phyloP scores from a whole-genome alignment of 1,139 yeast species.

The Schwanniomyces etchellsii region DNA sequence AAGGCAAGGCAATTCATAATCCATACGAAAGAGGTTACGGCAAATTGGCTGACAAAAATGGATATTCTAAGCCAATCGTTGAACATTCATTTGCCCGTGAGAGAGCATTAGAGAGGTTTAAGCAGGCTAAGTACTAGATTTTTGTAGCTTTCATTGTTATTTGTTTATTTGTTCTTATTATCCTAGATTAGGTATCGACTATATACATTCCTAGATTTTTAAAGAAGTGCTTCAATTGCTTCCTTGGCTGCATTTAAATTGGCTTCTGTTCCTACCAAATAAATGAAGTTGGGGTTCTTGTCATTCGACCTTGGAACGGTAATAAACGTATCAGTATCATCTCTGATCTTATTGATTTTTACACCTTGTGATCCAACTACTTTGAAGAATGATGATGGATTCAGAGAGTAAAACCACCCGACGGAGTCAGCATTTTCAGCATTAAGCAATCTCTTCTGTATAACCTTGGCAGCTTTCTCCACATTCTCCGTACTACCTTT shows the following conservation, averaged over 20 bases:
- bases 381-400: constrained; percentile 41
- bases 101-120: constrained; percentile 31
- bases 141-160: too few species aligned
- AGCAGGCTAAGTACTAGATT: constrained; percentile 26
- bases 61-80: constrained; percentile 39
- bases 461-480: constrained; percentile 31
- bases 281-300: constrained; percentile 25
- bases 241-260: constrained; percentile 23
- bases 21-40: constrained; percentile 23
- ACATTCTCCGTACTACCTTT: constrained; percentile 41
- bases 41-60: constrained; percentile 15
- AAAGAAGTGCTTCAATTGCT: constrained; percentile 11
- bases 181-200: too few species aligned
- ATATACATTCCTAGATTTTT: too few species aligned
- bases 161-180: too few species aligned
- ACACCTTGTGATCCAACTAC: constrained; percentile 78
- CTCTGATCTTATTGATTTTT: constrained; percentile 59
- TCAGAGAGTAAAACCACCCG: constrained; percentile 35
- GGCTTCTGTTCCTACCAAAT: constrained; percentile 29
- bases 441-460: constrained; percentile 26
- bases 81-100: constrained; percentile 32
- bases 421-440: constrained; percentile 27
- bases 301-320: constrained; percentile 60
- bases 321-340: constrained; percentile 52
- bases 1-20: constrained; percentile 26